These are phyloP conservation scores for Quercus phellos DNA, from an alignment of 331 rosid genomes.

Conservation along the genomic window DNA sequence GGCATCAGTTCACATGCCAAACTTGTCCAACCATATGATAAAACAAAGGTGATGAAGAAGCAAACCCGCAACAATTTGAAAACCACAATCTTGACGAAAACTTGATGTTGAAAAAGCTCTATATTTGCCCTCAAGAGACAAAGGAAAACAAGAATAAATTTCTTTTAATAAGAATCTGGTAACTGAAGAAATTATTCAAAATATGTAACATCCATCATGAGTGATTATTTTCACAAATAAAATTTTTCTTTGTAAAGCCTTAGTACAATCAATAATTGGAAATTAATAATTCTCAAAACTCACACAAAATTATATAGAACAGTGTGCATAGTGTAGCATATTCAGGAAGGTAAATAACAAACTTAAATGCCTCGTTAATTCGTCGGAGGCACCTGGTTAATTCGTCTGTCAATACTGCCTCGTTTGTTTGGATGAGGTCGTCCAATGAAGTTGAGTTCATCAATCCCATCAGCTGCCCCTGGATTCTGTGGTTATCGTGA, in stretches of 20 bases:
- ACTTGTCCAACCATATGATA: slow-evolving; percentile 96
- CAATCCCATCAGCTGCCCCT: too few relatives aligned
- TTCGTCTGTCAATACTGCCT: too few relatives aligned
- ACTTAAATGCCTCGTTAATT: not conserved
- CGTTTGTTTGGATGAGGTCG: too few relatives aligned
- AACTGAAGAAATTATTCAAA: not conserved
- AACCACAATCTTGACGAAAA: slow-evolving; percentile 14
- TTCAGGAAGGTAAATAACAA: not conserved
- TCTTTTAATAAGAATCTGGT: not conserved
- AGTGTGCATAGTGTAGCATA: not conserved
- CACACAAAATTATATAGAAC: not conserved
- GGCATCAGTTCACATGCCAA: slow-evolving; percentile 80
- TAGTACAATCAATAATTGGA: too few relatives aligned
- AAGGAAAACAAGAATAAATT: not conserved
- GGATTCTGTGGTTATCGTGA: too few relatives aligned
- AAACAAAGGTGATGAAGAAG: slow-evolving; percentile 81
- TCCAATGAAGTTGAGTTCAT: too few relatives aligned
- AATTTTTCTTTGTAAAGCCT: not conserved
- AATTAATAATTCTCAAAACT: not conserved
- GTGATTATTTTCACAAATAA: not conserved
- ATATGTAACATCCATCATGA: not conserved
- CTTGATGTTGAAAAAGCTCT: not conserved
- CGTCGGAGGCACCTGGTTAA: too few relatives aligned
- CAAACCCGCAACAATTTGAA: slow-evolving; percentile 53
- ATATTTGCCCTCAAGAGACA: not conserved